Evolutionary conservation across 73 alveolate genomes (phyloP), one percentile per base, ranked within the genome.

Genomic region (Paramecium sonneborni): DNA sequence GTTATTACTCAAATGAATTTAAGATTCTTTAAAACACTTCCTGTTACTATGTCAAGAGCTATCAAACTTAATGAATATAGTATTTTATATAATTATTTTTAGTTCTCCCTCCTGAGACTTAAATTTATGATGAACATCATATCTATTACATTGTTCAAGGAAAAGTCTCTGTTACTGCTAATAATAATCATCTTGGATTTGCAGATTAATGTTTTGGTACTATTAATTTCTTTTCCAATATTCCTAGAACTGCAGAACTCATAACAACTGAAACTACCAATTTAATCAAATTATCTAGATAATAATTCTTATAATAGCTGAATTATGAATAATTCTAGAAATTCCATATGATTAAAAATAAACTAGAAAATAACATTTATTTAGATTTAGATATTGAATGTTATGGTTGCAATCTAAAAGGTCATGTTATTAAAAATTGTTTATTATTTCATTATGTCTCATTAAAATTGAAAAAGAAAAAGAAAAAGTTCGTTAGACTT

Each of bases 221-320:
- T 57, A 93, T 94, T n/a, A 93, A 94, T 11, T 94, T 93, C 69
- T 56, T 93, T 52, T 44, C 95, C 2, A 88, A 94, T 35, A 26
- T 41, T 28, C 92, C 93, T 18, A 82, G 97, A 39, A 30, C 93
- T 8, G 92, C 95, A 6, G 79, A 92, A 34, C 94, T 76, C 1
- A 88, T 58, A 28, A 43, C 95, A 35, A 57, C 52, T 15, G 94
- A 76, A 37, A 92, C 93, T 35, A 39, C 55, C 5, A 79, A 79
- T 79, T 44, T 38, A 24, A n/a, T 30, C 0, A 44, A 43, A 41
- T 39, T 43, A 3, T 28, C 28, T 20, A 79, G 76, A 21, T 41
- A 23, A 8, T n/a, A 26, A 79, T 43, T 43, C 48, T 20, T 79
- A 5, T 21, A 39, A 30, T 24, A 10, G 15, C 20, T 43, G 10